Evolutionary conservation across 495 filamentous ascomycete species (phyloP), one percentile per base, ranked within the genome.

Genomic region (Aspergillus indologenus): DNA sequence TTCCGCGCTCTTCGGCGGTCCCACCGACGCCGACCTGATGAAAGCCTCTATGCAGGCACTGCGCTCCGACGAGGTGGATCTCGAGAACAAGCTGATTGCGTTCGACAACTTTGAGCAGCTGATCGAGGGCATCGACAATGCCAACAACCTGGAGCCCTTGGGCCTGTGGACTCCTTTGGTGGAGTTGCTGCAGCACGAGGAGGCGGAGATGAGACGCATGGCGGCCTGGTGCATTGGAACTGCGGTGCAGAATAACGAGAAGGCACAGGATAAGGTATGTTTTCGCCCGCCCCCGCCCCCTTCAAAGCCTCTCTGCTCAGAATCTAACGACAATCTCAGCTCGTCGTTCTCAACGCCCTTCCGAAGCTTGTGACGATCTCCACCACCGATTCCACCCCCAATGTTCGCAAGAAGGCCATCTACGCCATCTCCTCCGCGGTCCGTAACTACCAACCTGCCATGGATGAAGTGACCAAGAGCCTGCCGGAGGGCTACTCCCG

Each of bases 21-120:
- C 90, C 29, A 88, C 85, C 12, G 94, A 98, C 53, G 90, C 93
- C 8, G 90, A 96, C 44, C 79, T 92, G 14, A 98, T 98, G 94
- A 84, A 83, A 53, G 84, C 85, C 34, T 80, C 89, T 48, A 94
- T 98, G 83, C 81, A 78, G 17, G 84, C 87, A 31, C 83, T 97
- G 57, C 76, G 75, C 19, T 84, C 79, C 0, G 68, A 82, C 5
- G 83, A 90, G 62, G 67, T 85, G 31, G 78, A 83, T 7, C 78
- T 95, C 57, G 86, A 92, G 45, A 84, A 93, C 70, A 90, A 90
- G 71, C 68, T 96, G 42, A 85, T 84, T 49, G 95, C 95, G 29
- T 96, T 97, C 72, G 94, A 98, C 81, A 96, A 97, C 77, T 89
- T 98, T 53, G 92, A 97, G 76, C 88, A 95, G 69, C 77, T 97